A percentile compares a stretch with the other conserved stretches of the same genome.
Evolutionary conservation across 106 monocot species (phyloP).

Genomic region (Dendrobium nobile): DNA sequence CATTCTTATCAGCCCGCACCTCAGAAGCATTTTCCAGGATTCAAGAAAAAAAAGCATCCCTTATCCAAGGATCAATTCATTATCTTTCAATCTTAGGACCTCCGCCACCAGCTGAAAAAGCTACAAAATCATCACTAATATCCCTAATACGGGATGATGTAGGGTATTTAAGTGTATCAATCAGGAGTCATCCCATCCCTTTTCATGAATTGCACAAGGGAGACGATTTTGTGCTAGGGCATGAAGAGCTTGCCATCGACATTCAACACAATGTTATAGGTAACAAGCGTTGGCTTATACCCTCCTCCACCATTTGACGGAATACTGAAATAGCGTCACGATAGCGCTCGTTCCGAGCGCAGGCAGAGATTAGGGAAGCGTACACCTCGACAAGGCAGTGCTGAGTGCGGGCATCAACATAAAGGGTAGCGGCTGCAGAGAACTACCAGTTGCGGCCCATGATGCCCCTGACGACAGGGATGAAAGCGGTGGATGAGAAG

Average conservation of each 20-base stretch:
- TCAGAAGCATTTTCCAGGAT: background rate
- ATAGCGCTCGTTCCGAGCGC: constrained; percentile 34
- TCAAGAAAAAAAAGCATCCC: background rate
- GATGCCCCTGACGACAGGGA: constrained; percentile 53
- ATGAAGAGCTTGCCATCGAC: constrained; percentile 58
- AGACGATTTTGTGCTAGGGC: constrained; percentile 61
- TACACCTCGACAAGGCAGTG: constrained; percentile 39
- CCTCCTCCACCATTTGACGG: constrained; percentile 44
- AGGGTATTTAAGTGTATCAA: constrained; percentile 90
- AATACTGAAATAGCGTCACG: constrained; percentile 63
- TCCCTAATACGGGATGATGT: too few species aligned
- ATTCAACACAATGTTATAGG: constrained; percentile 86
- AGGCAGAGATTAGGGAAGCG: constrained; percentile 68
- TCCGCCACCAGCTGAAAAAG: too few species aligned
- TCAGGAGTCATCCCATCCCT: constrained; percentile 58
- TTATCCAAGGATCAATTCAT: background rate
- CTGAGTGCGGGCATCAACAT: constrained; percentile 19
- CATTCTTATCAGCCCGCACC: background rate
- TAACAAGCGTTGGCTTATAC: constrained; percentile 58
- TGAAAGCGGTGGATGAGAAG: constrained; percentile 28
- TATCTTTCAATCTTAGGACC: background rate
- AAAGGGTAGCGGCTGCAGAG: constrained; percentile 36
- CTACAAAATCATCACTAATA: too few species aligned
- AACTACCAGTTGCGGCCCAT: constrained; percentile 42
- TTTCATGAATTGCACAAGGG: constrained; percentile 64